Base-by-base conservation (phyloP, 148 eudicot species). In the Fagopyrum tataricum region DNA sequence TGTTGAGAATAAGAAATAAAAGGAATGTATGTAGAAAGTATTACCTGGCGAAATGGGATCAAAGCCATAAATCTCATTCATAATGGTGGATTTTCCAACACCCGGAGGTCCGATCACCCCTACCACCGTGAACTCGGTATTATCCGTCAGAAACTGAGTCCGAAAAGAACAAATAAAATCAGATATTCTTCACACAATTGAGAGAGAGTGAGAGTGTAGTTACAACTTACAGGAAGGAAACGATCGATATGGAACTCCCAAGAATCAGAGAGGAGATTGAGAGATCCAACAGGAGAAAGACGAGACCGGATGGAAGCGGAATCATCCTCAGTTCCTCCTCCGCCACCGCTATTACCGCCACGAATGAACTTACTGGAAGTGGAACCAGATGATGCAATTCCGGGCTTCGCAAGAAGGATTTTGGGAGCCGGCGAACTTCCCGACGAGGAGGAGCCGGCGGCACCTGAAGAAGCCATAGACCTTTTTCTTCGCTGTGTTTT, bases 71-170 rank as follows among this genome's bases (percentile, higher is more conserved):
- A 94, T 84, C 79, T 84, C 88, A 72, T 94, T 94, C 88, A 94
- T 48, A 23, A 94, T 84, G 8, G 98, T 89, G 1, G 98, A 91
- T 75, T 94, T 94, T 21, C 98, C 98, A 17, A 83, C 96, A 12
- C 96, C 96, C 43, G 90, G 86, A 1, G 96, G 92, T 66, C 98
- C 97, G 62, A 94, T 87, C 56, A 94, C 89, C 43, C 98, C 98
- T 53, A 94, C 85, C 80, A 94, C 97, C 18, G 91, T 89, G 62
- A 94, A 94, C 14, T 94, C 98, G 18, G 98, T 94, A 81, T 91
- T 91, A 68, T 94, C 97, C 0, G 97, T 89, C 80, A 91, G 71
- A 88, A 91, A 94, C 98, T 91, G 84, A 80, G 55, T 72, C 40
- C 47, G 26, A 6, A 41, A 40, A 41, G 20, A 40, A 12, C 2